Evolutionary conservation across 2,329 filamentous ascomycete species (phyloP).

Genomic region (Coniochaeta sp.): DNA sequence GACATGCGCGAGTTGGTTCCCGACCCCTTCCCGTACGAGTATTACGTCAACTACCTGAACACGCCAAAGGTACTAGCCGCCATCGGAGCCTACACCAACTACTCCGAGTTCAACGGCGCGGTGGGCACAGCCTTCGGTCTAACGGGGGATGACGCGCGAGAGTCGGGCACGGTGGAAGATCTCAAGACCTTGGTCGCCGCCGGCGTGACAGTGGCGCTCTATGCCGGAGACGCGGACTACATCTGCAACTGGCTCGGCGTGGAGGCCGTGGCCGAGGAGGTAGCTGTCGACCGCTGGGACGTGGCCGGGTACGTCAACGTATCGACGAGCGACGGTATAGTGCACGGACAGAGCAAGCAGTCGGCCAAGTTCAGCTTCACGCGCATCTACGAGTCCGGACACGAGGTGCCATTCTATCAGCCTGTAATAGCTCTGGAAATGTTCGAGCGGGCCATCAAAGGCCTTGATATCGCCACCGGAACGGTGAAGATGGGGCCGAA

Average conservation of each 20-base stretch:
- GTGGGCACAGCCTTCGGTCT: conserved; percentile 34
- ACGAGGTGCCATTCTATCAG: conserved; percentile 46
- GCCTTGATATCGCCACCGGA: conserved; percentile 44
- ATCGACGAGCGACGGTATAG: conserved; percentile 27
- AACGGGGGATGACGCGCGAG: conserved; percentile 42
- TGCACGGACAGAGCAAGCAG: conserved; percentile 46
- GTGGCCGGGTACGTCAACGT: conserved; percentile 40
- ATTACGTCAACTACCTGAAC: conserved; percentile 53
- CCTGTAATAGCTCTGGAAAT: conserved; percentile 39
- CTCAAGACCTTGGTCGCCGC: conserved; percentile 13
- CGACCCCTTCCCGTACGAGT: conserved; percentile 50
- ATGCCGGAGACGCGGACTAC: conserved; percentile 11
- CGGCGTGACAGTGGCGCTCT: conserved; percentile 10
- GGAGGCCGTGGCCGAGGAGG: conserved; percentile 16
- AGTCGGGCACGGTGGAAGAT: conserved; percentile 31
- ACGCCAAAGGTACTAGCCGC: conserved; percentile 43
- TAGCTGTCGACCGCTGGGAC: conserved; percentile 31
- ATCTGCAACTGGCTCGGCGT: conserved; percentile 11
- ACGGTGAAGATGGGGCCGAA: conserved; percentile 5
- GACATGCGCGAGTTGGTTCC: conserved; percentile 48
- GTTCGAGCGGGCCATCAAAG: conserved; percentile 38
- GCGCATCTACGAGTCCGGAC: conserved; percentile 33
- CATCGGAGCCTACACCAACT: conserved; percentile 54
- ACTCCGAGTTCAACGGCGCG: conserved; percentile 34
- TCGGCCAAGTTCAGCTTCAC: conserved; percentile 40